phyloP scores from a whole-genome alignment of 495 filamentous ascomycete genomes.

The Trichoderma orchidacearum region DNA sequence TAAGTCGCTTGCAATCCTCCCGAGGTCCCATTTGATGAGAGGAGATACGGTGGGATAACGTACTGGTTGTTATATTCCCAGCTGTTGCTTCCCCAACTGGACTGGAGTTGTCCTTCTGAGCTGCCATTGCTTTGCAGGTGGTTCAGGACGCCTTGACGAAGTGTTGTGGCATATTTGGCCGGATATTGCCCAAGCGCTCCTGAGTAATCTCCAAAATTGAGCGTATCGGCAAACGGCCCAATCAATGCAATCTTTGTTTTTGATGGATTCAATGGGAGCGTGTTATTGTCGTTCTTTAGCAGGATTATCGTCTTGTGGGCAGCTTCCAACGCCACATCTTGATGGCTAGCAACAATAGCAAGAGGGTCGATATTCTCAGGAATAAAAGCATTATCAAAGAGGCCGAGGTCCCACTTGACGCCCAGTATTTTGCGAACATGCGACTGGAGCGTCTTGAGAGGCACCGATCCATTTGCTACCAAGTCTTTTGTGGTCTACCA shows the following conservation, averaged over 20 bases:
- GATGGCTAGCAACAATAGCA: slow-evolving; percentile 15
- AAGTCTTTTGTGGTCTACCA: slow-evolving; percentile 19
- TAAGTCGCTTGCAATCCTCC: slow-evolving; percentile 26
- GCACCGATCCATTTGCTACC: slow-evolving; percentile 18
- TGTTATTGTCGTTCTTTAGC: slow-evolving; percentile 24
- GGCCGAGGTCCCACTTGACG: slow-evolving; percentile 26
- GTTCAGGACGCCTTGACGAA: slow-evolving; percentile 23
- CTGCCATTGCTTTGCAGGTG: slow-evolving; percentile 11
- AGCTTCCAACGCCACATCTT: slow-evolving; percentile 19
- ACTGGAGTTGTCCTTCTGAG: slow-evolving; percentile 15
- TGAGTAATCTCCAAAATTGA: slow-evolving; percentile 30
- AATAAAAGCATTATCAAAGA: slow-evolving; percentile 22
- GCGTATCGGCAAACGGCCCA: slow-evolving; percentile 25
- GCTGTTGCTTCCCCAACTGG: slow-evolving; percentile 27
- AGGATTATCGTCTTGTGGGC: slow-evolving; percentile 22
- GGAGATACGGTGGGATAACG: slow-evolving; percentile 23
- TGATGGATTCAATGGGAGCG: slow-evolving; percentile 19
- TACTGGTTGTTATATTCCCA: slow-evolving; percentile 30
- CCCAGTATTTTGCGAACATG: slow-evolving; percentile 20
- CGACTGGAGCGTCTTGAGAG: slow-evolving; percentile 15
- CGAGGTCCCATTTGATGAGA: slow-evolving; percentile 17
- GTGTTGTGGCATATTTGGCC: slow-evolving; percentile 19
- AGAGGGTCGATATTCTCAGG: slow-evolving; percentile 14
- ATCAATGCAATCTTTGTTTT: slow-evolving; percentile 19
- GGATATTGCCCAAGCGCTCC: slow-evolving; percentile 26